Evolutionary conservation across 208 protist species (phyloP).

Genomic region (Trypanosoma scelopori): DNA sequence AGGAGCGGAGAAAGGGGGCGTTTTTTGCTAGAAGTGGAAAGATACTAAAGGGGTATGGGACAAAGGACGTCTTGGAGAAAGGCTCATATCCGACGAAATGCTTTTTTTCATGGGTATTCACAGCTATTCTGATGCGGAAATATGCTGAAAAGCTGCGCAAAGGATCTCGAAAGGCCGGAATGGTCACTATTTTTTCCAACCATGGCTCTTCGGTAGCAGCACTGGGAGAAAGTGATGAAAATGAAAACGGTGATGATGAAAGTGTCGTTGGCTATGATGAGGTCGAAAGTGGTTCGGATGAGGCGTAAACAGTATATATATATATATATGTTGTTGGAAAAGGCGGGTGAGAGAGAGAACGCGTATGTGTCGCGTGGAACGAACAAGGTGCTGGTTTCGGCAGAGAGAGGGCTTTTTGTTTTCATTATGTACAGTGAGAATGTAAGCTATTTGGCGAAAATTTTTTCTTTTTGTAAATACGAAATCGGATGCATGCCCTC

Average conservation of each 20-base stretch:
- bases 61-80: conserved; percentile 52
- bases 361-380: no score
- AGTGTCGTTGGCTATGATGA: conserved; percentile 12
- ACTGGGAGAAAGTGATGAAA: no score
- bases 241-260: conserved; percentile 9
- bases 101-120: conserved; percentile 63
- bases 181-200: background rate
- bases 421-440: no score
- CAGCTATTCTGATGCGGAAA: conserved; percentile 46
- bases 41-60: conserved; percentile 48
- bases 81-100: conserved; percentile 54
- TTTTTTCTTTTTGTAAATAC: no score
- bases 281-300: conserved; percentile 19
- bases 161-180: background rate
- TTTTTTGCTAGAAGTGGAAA: conserved; percentile 58
- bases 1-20: conserved; percentile 29
- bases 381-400: no score
- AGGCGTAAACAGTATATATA: conserved; percentile 1
- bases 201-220: background rate
- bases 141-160: conserved; percentile 15
- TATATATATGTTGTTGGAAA: background rate
- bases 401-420: no score
- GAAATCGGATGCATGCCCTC: no score
- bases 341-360: no score
- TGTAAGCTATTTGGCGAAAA: no score